Evolutionary conservation across 805 yeast genomes (phyloP), one percentile per base, ranked within the genome.

Genomic region (Ogataea pignaliae): DNA sequence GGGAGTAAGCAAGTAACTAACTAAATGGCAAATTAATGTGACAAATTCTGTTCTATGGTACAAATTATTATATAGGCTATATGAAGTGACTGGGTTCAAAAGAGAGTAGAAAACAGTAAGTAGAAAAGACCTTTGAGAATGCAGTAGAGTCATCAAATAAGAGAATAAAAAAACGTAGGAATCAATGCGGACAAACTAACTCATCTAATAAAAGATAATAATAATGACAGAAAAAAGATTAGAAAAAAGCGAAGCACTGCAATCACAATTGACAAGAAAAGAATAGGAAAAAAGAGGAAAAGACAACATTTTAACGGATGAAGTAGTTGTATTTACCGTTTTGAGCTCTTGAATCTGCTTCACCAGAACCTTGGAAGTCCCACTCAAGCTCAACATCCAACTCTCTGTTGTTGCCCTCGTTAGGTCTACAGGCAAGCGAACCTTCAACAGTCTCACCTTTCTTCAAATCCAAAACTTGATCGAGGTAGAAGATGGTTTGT

Each of bases 401-500:
- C 59, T 93, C 97, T 68, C 99, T 79, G 49, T 93, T 95, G 66
- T 93, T 93, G 42, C 50, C 61, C 37, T 63, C 65, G 64, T 86
- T 89, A 45, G 98, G 98, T 59, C 81, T 74, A 50, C 87, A 82
- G 10, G 84, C 78, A 46, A 93, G 69, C 29, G 70, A 69, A 37
- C 98, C 93, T 46, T 75, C 75, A 52, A 95, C 72, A 34, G 64
- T 59, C 57, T 93, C 99, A 45, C 91, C 96, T 54, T 73, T 71
- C 60, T 83, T 82, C 50, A 85, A 69, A 58, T 81, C 86, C 52
- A 91, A 67, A 28, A 87, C 95, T 57, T 88, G 86, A 55, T 77
- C 81, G 59, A 91, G 74, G 66, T 93, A 95, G 69, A 95, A 89
- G 1, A 93, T 95, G 15, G 97, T 86, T 71, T 93, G 99, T 66